phyloP scores from a whole-genome alignment of 768 basidiomycete genomes.

The Termitomyces sp. region DNA sequence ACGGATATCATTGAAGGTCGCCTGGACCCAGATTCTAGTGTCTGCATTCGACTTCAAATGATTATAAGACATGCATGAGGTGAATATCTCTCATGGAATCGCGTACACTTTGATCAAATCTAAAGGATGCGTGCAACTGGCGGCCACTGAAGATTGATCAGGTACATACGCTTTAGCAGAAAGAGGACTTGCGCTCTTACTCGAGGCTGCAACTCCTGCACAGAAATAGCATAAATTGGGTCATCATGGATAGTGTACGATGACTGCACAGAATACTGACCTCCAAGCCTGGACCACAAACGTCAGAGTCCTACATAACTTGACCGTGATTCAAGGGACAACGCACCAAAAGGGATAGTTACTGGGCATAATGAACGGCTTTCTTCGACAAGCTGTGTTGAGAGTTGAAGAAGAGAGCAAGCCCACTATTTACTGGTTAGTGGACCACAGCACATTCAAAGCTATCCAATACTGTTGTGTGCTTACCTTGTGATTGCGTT shows the following conservation, averaged over 20 bases:
- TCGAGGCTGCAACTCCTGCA: constrained; percentile 59
- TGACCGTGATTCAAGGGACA: constrained; percentile 1
- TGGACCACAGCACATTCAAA: background rate
- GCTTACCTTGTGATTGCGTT: constrained; percentile 6
- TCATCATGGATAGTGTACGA: background rate
- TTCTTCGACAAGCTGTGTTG: constrained; percentile 15
- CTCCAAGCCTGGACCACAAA: constrained; percentile 51
- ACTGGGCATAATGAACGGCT: constrained; percentile 29
- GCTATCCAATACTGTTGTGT: background rate
- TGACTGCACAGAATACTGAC: constrained; percentile 27
- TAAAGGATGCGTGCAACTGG: constrained; percentile 76
- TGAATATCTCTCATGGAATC: background rate
- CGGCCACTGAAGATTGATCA: constrained; percentile 54
- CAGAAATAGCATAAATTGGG: background rate
- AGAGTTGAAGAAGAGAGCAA: constrained; percentile 18
- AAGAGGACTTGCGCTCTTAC: constrained; percentile 32
- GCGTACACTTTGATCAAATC: constrained; percentile 84
- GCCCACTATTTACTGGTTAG: constrained; percentile 9
- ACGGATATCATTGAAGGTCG: constrained; percentile 65
- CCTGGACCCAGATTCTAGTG: constrained; percentile 46
- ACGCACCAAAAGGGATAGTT: constrained; percentile 50
- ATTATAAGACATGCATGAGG: background rate
- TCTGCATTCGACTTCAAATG: constrained; percentile 73
- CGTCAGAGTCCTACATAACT: constrained; percentile 6
- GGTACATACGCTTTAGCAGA: background rate